Evolutionary conservation across 2,329 filamentous ascomycete species (phyloP).

Genomic region (Neodidymelliopsis sp.): DNA sequence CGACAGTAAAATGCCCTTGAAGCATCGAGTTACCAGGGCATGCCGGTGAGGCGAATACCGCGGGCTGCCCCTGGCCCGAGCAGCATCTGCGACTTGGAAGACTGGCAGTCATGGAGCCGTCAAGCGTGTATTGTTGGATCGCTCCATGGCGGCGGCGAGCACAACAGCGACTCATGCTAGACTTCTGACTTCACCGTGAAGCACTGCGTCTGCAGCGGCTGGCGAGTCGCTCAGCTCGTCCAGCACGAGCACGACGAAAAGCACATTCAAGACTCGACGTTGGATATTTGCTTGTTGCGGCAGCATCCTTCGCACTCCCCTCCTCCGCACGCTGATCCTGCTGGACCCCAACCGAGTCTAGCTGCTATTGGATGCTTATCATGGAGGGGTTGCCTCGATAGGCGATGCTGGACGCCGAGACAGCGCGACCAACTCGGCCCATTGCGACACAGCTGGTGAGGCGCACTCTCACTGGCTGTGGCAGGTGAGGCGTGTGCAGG

Average conservation of each 20-base stretch:
- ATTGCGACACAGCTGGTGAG: slow-evolving; percentile 5
- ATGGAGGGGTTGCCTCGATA: slow-evolving; percentile 34
- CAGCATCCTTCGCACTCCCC: slow-evolving; percentile 24
- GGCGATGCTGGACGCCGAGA: slow-evolving; percentile 28
- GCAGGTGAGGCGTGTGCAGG: slow-evolving; percentile 27
- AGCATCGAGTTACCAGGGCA: slow-evolving; percentile 25
- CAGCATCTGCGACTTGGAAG: slow-evolving; percentile 9
- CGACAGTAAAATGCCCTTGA: slow-evolving; percentile 23
- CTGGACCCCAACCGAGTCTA: slow-evolving; percentile 30
- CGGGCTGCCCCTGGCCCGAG: slow-evolving; percentile 12
- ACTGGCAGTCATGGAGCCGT: slow-evolving; percentile 18
- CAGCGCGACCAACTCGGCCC: slow-evolving; percentile 13
- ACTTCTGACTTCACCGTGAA: slow-evolving; percentile 7
- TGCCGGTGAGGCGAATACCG: slow-evolving; percentile 34
- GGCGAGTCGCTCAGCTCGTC: neutral
- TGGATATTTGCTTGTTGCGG: slow-evolving; percentile 30
- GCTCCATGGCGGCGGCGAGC: slow-evolving; percentile 24
- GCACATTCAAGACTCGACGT: slow-evolving; percentile 14
- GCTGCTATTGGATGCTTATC: slow-evolving; percentile 40
- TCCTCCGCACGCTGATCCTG: slow-evolving; percentile 32
- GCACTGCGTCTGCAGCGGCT: slow-evolving; percentile 3
- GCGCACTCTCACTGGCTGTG: slow-evolving; percentile 33
- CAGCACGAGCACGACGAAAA: slow-evolving; percentile 1
- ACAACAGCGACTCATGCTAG: slow-evolving; percentile 16
- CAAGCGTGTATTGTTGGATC: slow-evolving; percentile 28